Evolutionary conservation across 768 basidiomycete genomes (phyloP), one percentile per base, ranked within the genome.

Genomic region (Russula olivacea): DNA sequence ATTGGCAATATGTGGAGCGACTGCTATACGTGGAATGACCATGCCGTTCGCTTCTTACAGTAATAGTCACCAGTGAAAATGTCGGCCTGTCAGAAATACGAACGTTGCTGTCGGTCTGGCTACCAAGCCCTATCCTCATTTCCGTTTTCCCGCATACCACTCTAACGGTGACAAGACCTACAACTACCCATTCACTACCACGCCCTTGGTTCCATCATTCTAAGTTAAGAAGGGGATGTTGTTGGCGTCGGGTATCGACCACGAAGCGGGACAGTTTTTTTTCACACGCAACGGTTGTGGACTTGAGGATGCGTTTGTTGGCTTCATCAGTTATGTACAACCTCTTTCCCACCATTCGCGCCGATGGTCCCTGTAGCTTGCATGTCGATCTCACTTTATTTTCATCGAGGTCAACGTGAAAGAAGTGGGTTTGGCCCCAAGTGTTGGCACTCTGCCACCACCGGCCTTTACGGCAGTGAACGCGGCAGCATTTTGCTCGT

Each of bases 321-420:
- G 94, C 41, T 79, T 99, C 61, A 91, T 84, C 70, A 81, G 84
- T 58, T 91, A n/a, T n/a, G n/a, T n/a, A 88, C 81, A 98, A 98
- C 71, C 83, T 99, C 19, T 99, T 99, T 80, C 97, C 97, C 59
- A 94, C 93, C 54, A 86, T 99, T 59, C 97, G 96, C 51, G 94
- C 96, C 19, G 92, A 96, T 71, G 95, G 96, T 0, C 91, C 96
- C 6, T 96, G 93, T 74, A 95, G 89, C 66, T 87, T 99, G 9
- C 97, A 99, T 69, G 91, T 98, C 71, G 98, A 99, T 73, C 83
- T 99, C 15, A 96, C 5, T 99, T 99, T 72, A 96, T 98, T 43
- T 98, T 97, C 69, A 98, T 99, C 70, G 97, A 99, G 76, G 97
- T 97, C 38, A 98, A 99, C 72, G 97, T 99, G 66, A n/a, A 99